Evolutionary conservation across 768 basidiomycete genomes (phyloP), one percentile per base, ranked within the genome.

Genomic region (Leucocoprinus leucothites): DNA sequence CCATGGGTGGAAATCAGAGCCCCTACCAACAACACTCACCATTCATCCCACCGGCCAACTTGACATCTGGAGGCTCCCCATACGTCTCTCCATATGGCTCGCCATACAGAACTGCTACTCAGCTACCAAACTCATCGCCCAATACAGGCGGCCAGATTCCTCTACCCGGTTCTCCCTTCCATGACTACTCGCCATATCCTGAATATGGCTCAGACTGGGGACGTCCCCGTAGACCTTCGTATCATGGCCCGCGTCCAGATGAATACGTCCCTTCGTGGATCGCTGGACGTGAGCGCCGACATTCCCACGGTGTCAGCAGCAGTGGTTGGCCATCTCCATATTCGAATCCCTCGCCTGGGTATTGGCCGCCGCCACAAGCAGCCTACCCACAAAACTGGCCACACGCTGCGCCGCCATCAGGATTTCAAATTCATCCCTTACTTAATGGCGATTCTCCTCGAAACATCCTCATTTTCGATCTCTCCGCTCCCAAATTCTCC

Each of bases 401-500:
- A 11, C 24, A 46, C 9, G 5, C 24, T 8, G 8, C 35, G 14
- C 35, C 35, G 14, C 35, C 7, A 35, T 35, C 35, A 14, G 55
- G 69, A 35, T 68, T 66, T 28, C 45, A 55, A 19, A 67, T 84
- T 42, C 77, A 84, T 58, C 81, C 81, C 0, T 75, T 74, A 59
- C 67, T 87, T 3, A 79, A 84, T 60, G 85, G 78, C 13, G 80
- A 82, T 44, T 60, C 63, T 1, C 73, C 73, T 21, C 69, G 71
- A 13, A 62, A 60, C 1, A 76, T 79, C 36, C 75, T 87, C 57
- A 61, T 76, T 44, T 82, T 88, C 64, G 81, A 88, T 62, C 69
- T 89, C 19, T 73, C 82, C 22, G 60, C 65, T n/a, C 72, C 77
- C 24, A 58, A 65, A 1, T 84, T 82, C 57, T 36, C 67, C 1